phyloP scores from a whole-genome alignment of 148 eudicot genomes.

The Simmondsia chinensis region DNA sequence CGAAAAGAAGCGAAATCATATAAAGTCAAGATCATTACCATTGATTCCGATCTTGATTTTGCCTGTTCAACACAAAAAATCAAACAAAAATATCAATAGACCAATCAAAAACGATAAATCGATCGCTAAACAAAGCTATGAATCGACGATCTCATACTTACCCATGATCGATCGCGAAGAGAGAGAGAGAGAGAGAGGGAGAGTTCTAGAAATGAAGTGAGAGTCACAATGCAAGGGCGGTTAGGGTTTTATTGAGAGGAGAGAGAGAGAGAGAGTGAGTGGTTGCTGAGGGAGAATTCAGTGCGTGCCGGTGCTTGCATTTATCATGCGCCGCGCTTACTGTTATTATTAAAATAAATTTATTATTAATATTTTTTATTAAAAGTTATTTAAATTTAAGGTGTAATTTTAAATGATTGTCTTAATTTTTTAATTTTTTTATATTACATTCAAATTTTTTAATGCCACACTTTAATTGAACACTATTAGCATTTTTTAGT shows the following conservation, averaged over 20 bases:
- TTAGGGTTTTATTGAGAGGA: slow-evolving; percentile 6
- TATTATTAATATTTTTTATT: too few species aligned
- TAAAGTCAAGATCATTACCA: slow-evolving; percentile 27
- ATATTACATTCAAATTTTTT: too few species aligned
- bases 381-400: too few species aligned
- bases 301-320: too few species aligned
- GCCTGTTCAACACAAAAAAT: slow-evolving; percentile 20
- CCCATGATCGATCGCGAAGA: slow-evolving; percentile 3
- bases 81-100: neutral
- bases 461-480: too few species aligned
- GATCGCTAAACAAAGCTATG: too few species aligned
- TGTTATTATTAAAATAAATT: too few species aligned
- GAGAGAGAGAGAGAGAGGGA: slow-evolving; percentile 5
- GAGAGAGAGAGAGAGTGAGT: neutral
- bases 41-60: slow-evolving; percentile 82
- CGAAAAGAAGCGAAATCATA: neutral
- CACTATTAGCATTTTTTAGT: too few species aligned
- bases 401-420: too few species aligned
- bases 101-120: neutral
- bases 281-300: slow-evolving; percentile 10
- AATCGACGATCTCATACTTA: neutral
- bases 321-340: too few species aligned
- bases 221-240: neutral
- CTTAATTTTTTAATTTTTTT: too few species aligned
- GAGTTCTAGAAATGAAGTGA: neutral